Conservation (phyloP, 352 stramenopile species). For the Saprolegnia parasitica region DNA sequence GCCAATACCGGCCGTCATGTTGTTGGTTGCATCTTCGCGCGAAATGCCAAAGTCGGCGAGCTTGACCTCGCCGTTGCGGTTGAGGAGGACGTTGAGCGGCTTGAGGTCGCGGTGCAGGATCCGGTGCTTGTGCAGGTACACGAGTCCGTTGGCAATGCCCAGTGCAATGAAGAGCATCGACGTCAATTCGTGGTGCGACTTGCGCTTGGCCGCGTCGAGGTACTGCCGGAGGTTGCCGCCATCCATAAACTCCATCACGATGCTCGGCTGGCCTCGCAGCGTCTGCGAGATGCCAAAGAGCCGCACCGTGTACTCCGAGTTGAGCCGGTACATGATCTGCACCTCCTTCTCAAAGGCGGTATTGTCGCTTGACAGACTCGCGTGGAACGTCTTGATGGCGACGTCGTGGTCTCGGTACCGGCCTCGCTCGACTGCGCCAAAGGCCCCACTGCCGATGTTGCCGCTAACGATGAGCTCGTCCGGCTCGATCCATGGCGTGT, state of each 20-base stretch:
- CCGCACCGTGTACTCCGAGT: background rate
- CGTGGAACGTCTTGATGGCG: background rate
- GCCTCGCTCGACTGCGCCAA: background rate
- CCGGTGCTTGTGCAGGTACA: conserved; percentile 80
- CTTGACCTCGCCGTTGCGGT: conserved; percentile 50
- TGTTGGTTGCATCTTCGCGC: conserved; percentile 48
- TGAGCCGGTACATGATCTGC: background rate
- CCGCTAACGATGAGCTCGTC: background rate
- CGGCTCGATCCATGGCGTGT: background rate
- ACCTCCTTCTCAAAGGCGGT: background rate
- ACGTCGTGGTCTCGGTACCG: background rate
- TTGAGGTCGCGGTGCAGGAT: conserved; percentile 63
- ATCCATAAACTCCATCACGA: conserved; percentile 65
- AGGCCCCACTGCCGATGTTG: background rate
- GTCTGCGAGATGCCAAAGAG: background rate
- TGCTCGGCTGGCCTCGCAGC: conserved; percentile 37
- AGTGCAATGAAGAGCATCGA: conserved; percentile 61
- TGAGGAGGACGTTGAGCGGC: conserved; percentile 64
- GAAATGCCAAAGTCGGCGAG: conserved; percentile 67
- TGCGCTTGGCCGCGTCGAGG: conserved; percentile 45
- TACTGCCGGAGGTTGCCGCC: conserved; percentile 54
- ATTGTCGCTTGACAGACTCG: background rate
- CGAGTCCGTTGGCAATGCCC: conserved; percentile 56
- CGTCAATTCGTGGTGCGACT: conserved; percentile 39
- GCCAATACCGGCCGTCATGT: conserved; percentile 55